Conservation (phyloP, 2,329 filamentous ascomycete genomes). For the Colletotrichum camelliae region DNA sequence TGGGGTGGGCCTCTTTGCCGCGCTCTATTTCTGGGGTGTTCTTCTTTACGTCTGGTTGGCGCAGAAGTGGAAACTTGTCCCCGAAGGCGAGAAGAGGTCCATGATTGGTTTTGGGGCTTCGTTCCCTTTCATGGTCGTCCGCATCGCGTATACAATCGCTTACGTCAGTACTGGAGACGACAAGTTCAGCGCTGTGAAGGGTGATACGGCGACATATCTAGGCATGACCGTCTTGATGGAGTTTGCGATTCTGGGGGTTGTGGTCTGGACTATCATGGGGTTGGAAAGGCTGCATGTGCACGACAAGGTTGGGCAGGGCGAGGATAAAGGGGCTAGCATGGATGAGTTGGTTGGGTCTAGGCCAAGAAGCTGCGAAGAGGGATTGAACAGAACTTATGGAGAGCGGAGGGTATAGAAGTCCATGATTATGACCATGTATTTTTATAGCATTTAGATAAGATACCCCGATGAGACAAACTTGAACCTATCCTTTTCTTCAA, state of each 20-base stretch:
- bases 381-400: too few species aligned
- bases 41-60: conserved; percentile 9
- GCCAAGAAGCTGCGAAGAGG: not conserved
- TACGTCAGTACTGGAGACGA: conserved; percentile 21
- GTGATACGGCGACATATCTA: conserved; percentile 15
- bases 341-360: not conserved
- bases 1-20: conserved; percentile 18
- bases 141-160: conserved; percentile 22
- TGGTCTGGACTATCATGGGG: conserved; percentile 11
- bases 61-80: not conserved
- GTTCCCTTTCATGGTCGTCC: conserved; percentile 20
- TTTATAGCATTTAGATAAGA: not conserved
- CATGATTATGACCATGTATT: fast-evolving
- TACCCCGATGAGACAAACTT: not conserved
- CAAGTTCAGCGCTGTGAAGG: conserved; percentile 21
- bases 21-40: conserved; percentile 24
- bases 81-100: conserved; percentile 4
- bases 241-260: not conserved
- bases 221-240: conserved; percentile 21
- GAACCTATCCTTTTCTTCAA: too few species aligned
- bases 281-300: not conserved
- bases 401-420: not conserved
- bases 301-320: not conserved
- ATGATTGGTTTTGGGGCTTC: conserved; percentile 10
- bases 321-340: not conserved